Evolutionary conservation across 2,329 filamentous ascomycete genomes (phyloP), one percentile per base, ranked within the genome.

Genomic region (Cylindrodendrum hubeiense): DNA sequence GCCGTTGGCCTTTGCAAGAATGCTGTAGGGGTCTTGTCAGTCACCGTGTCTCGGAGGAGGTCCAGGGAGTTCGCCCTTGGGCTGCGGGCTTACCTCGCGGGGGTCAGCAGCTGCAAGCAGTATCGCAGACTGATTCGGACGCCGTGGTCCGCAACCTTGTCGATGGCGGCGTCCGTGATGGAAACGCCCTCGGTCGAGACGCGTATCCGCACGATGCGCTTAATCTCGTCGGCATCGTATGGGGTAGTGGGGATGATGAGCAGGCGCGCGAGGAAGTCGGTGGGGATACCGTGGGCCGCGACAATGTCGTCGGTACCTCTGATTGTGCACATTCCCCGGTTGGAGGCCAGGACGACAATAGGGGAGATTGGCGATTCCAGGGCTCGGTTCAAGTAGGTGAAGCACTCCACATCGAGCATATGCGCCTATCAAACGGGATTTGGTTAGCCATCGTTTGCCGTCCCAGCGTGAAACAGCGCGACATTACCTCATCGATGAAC

Each of bases 351-450:
- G 71, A 99, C 96, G 67, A 99, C 96, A 76, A 99, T 97, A 63
- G 96, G 96, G 2, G 95, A 95, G 76, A 99, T 97, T 71, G 91
- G 89, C 60, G 93, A 95, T 86, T 99, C 96, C 72, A 99, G 88
- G n/a, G 96, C 96, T 77, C 95, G 93, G 86, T 98, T 98, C 77
- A 99, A 90, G 83, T 98, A 99, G 72, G 96, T 98, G 84, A 98
- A 99, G 85, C 95, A 97, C 85, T 99, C 96, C 73, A 99, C 92
- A 80, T 99, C 96, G 74, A 99, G 94, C 96, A 99, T 99, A 85
- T 99, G 95, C 66, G 97, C 95, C 94, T 97, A 72, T 77, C 65
- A 71, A 69, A 69, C 60, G 49, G 21, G 49, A 49, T 7, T 69
- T 60, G 41, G 67, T 75, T 69, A 74, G 70, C 61, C 47, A 68